Evolutionary conservation across 805 yeast genomes (phyloP).

Genomic region (Wickerhamomyces pijperi): DNA sequence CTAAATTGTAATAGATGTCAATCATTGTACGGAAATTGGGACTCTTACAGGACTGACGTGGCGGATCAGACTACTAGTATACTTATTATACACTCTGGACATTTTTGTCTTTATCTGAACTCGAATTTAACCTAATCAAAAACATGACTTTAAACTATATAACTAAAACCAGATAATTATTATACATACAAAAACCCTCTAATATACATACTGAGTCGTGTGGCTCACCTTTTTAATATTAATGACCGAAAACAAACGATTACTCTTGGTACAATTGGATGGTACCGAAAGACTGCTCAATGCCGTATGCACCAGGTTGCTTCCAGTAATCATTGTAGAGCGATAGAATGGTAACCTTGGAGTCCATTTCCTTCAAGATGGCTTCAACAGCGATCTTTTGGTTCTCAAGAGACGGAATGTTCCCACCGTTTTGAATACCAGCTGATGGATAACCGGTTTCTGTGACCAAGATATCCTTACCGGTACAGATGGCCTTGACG

Average conservation of each 20-base stretch:
- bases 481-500: constrained; percentile 43
- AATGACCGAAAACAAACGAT: too few species aligned
- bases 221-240: too few species aligned
- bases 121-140: too few species aligned
- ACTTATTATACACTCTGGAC: too few species aligned
- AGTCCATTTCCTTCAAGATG: constrained; percentile 46
- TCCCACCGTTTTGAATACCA: constrained; percentile 62
- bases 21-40: too few species aligned
- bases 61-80: too few species aligned
- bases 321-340: constrained; percentile 87
- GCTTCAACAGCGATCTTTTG: constrained; percentile 59
- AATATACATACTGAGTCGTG: constrained; percentile 1
- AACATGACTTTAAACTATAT: constrained; percentile 1
- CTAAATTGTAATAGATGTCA: too few species aligned
- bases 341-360: constrained; percentile 61
- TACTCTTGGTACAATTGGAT: constrained; percentile 18
- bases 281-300: constrained; percentile 83
- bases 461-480: constrained; percentile 47
- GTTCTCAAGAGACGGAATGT: constrained; percentile 60
- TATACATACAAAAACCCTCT: not conserved
- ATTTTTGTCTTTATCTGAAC: too few species aligned
- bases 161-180: constrained; percentile 1
- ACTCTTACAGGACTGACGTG: too few species aligned
- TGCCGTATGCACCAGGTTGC: constrained; percentile 66
- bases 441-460: constrained; percentile 86